Base-by-base conservation (phyloP, 805 yeast genomes). In the Wickerhamiella domercqiae region DNA sequence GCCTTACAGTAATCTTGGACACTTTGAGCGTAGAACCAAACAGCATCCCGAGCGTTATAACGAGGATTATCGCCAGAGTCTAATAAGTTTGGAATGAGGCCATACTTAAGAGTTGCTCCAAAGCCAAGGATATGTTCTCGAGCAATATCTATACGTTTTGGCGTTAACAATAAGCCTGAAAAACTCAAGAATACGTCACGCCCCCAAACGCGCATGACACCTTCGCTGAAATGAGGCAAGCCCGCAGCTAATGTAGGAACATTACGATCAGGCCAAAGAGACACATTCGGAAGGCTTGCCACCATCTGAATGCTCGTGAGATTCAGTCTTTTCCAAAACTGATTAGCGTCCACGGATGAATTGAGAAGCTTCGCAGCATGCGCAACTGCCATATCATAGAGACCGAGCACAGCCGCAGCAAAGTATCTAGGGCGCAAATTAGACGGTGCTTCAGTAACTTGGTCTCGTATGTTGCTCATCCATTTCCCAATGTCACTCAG, bases 181-280 rank as follows among this genome's bases (percentile, higher is more conserved):
- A 79, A 66, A 0, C 95, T 70, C 33, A 87, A 78, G 54, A 90
- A 90, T 1, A 84, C 93, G 58, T 87, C 98, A 53, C 98, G 70
- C 17, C 98, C 98, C 98, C 98, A 87, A 55, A 95, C 83, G 56
- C 98, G 69, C 94, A 87, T 84, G 57, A 79, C 86, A 46, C 78
- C 83, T 41, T 69, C 70, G 53, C 90, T 76, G 60, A 87, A 87
- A 58, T 84, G 96, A 2, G 98, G 98, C 43, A 87, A 66, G 1
- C 97, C 98, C 1, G 98, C 98, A 13, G 97, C 94, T 71, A 87
- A 65, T 30, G 81, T 71, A 2, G 93, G 79, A 13, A 74, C 68
- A 31, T 36, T 39, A 7, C 64, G 60, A 29, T 60, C 61, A 2
- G 97, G 93, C 20, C 66, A 59, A 38, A 90, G 64, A 0, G 95